phyloP scores from a whole-genome alignment of 202 grass and related monocot species.

The Setaria viridis region DNA sequence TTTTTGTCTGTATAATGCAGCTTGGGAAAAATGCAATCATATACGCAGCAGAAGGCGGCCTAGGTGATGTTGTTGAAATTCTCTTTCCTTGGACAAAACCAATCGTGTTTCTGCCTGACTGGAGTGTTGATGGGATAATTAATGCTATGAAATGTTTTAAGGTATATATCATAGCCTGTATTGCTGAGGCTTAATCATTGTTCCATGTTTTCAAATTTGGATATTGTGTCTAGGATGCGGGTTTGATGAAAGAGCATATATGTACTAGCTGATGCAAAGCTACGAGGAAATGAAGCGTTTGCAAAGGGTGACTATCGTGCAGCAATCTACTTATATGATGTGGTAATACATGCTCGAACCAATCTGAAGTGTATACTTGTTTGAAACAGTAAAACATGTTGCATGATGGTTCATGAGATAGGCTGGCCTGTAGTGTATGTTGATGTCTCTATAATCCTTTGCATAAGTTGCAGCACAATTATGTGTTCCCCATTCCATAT shows the following conservation, averaged over 20 bases:
- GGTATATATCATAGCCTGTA: conserved; percentile 13
- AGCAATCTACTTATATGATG: conserved; percentile 46
- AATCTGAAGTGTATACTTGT: not conserved
- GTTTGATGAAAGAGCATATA: not conserved
- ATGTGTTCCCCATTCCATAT: too few relatives aligned
- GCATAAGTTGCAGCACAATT: too few relatives aligned
- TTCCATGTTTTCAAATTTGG: not conserved
- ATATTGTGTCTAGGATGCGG: not conserved
- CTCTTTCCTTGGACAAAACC: conserved; percentile 57
- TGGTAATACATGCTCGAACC: conserved; percentile 18
- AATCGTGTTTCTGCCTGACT: conserved; percentile 33
- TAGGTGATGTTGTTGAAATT: conserved; percentile 53
- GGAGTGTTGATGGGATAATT: conserved; percentile 59
- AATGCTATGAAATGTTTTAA: not conserved
- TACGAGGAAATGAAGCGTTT: conserved; percentile 47
- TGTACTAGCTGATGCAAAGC: conserved; percentile 39
- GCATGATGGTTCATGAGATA: too few relatives aligned
- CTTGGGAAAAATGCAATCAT: conserved; percentile 33
- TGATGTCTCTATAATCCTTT: too few relatives aligned
- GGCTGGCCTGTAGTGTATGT: too few relatives aligned
- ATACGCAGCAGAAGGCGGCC: conserved; percentile 21
- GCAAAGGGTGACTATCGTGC: conserved; percentile 50
- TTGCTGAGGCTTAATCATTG: not conserved
- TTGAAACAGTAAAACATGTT: not conserved
- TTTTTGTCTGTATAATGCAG: conserved; percentile 17